Evolutionary conservation across 352 stramenopile species (phyloP), one percentile per base, ranked within the genome.

Genomic region (Phytophthora lateralis): DNA sequence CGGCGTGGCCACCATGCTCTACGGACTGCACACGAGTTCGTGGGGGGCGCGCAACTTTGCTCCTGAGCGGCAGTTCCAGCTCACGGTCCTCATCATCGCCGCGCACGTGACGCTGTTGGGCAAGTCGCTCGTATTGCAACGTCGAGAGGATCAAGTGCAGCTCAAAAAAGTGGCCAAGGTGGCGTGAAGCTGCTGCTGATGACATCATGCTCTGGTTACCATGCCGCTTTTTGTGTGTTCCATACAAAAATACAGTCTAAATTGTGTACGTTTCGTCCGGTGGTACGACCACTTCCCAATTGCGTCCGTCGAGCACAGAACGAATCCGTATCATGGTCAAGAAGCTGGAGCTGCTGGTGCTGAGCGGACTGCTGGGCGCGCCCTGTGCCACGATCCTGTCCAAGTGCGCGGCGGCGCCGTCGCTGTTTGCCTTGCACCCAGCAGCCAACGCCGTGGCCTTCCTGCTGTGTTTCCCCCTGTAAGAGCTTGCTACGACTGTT

Each of bases 361-460:
- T 91, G 17, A 48, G 73, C 21, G 71, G 60, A 35, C 71, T 89
- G 37, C 72, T 91, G 60, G 60, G 78, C 24, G 74, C 67, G 41
- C 82, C 82, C 7, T 69, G 62, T 42, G 72, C 63, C 54, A 66
- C 59, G 35, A 88, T 91, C 63, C 49, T 91, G 45, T 51, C 48
- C 41, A 69, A 75, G 9, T 77, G 64, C 43, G 60, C 50, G 18
- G 29, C 53, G 5, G 59, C 66, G 9, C 73, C 73, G 21, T 77
- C 66, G 20, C 65, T 91, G 20, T 89, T 91, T 38, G 73, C 82
- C 5, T 54, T 84, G 42, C 82, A 91, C 62, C 82, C 79, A 12
- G 82, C 79, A 12, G 69, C 74, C 45, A 91, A 88, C 38, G 71
- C 82, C 27, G 41, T 91, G 46, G 76, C 78, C 29, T 85, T 85